Evolutionary conservation across 805 yeast species (phyloP), one percentile per base, ranked within the genome.

Genomic region (Saccharomycopsis fibuligera): DNA sequence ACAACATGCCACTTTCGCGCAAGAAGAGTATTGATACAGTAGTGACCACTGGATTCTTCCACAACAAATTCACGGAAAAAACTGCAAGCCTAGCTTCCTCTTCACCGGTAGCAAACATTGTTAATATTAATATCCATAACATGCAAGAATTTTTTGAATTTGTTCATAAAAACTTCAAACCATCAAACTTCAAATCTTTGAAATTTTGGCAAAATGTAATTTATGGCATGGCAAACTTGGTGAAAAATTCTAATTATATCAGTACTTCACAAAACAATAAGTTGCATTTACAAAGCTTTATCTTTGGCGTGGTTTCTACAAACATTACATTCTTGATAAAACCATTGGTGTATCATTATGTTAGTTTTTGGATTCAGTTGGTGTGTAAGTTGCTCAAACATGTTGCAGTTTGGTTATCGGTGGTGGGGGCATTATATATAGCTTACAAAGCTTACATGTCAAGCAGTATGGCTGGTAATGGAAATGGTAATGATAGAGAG

Each of bases 1-100:
- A n/a, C 37, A 9, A 12, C 37, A 6, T 17, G 9, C 47, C 45
- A 4, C 41, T 35, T 5, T 17, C 25, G 3, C 25, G 50, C 24
- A 21, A 30, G 9, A 45, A 31, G 19, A 50, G 50, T 33, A 31
- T 50, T 14, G 50, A 46, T 31, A 50, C 54, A 16, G 44, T 37
- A 2, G 41, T 50, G 6, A 50, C 54, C 5, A 50, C 54, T 4
- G 54, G 54, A 29, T 50, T 37, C 35, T 50, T 50, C 42, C 48
- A 39, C 17, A 41, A 50, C n/a, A 30, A 37, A 22, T 50, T 50
- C 27, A 27, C 27, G 9, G 38, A 30, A 10, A 47, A 44, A 24
- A 41, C 43, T 3, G 47, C 31, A 14, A 33, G 6, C 14, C 5
- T 30, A 6, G 6, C 31, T 25, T 22, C 44, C 14, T 2, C 44